Evolutionary conservation across 2,329 filamentous ascomycete species (phyloP), one percentile per base, ranked within the genome.

Genomic region (Curvularia verruculosa): DNA sequence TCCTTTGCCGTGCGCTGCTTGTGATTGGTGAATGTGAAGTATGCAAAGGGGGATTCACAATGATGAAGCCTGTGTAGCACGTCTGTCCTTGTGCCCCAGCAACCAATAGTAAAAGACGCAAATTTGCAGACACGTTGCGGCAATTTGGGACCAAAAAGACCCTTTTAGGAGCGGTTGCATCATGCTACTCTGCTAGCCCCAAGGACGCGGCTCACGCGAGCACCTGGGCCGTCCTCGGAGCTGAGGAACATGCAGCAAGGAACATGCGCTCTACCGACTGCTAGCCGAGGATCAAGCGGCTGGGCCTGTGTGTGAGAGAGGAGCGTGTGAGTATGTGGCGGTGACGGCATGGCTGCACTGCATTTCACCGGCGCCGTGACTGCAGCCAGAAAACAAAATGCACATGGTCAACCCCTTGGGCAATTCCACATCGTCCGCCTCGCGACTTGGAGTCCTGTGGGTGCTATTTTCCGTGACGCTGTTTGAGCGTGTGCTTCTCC

Each of bases 111-210:
- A 48, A 6, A 34, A 23, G 10, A 6, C 34, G 58, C 58, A 63
- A 69, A 67, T 65, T 65, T 60, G 66, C 59, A 66, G 64, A 69
- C 67, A 58, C 54, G 54, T 63, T 63, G 48, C 52, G 44, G 24
- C 29, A 53, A 50, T 52, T 50, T 51, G 34, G n/a, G 54, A 61
- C 55, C 54, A 58, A 49, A 49, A n/a, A 29, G 37, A 44, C 29
- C 23, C 13, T 28, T 31, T 28, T 49, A 45, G 39, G 51, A 51
- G 56, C 51, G 52, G 53, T 63, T 34, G 54, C 43, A 49, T 29
- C 43, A 46, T 46, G 10, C 43, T 46, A 21, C 23, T 36, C 28
- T 34, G 39, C 44, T 57, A 60, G 59, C 48, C 44, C 36, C 40
- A 21, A 45, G 24, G 49, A 46, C 44, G 43, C 59, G 45, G 54